phyloP scores from a whole-genome alignment of 495 filamentous ascomycete genomes.

The Haplographium delicatum region DNA sequence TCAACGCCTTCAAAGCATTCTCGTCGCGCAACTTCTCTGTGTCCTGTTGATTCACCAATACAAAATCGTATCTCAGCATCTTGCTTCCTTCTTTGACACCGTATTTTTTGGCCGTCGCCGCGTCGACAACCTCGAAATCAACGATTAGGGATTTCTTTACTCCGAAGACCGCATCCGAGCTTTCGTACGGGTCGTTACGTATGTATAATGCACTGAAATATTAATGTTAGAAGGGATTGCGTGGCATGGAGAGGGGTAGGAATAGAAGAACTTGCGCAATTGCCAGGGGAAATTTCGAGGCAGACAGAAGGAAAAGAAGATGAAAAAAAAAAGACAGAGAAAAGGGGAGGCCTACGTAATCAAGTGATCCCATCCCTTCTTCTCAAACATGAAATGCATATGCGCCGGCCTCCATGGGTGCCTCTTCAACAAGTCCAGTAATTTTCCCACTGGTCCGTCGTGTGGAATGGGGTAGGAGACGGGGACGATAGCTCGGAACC shows the following conservation, averaged over 20 bases:
- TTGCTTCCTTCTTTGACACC: slow-evolving; percentile 64
- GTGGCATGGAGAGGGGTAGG: neutral
- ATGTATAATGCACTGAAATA: slow-evolving; percentile 61
- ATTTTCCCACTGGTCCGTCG: slow-evolving; percentile 81
- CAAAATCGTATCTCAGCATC: slow-evolving; percentile 71
- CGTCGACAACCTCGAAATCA: slow-evolving; percentile 60
- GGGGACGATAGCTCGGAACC: slow-evolving; percentile 83
- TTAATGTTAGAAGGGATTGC: slow-evolving; percentile 30
- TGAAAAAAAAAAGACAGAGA: neutral
- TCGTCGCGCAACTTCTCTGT: slow-evolving; percentile 61
- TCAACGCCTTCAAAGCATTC: slow-evolving; percentile 67
- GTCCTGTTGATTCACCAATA: slow-evolving; percentile 62
- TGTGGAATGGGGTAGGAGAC: slow-evolving; percentile 87
- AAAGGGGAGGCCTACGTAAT: slow-evolving; percentile 64
- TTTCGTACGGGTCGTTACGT: slow-evolving; percentile 81
- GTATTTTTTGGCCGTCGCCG: slow-evolving; percentile 54
- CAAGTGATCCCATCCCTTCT: slow-evolving; percentile 74
- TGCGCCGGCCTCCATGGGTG: slow-evolving; percentile 83
- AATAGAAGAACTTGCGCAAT: too few species aligned
- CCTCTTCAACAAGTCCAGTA: slow-evolving; percentile 63
- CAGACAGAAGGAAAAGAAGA: too few species aligned
- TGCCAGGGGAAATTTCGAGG: too few species aligned
- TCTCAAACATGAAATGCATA: slow-evolving; percentile 95
- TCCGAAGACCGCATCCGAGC: slow-evolving; percentile 87
- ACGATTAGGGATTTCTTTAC: slow-evolving; percentile 82